phyloP scores from a whole-genome alignment of 139 green algal genomes.

The Chlamydomonas urium region DNA sequence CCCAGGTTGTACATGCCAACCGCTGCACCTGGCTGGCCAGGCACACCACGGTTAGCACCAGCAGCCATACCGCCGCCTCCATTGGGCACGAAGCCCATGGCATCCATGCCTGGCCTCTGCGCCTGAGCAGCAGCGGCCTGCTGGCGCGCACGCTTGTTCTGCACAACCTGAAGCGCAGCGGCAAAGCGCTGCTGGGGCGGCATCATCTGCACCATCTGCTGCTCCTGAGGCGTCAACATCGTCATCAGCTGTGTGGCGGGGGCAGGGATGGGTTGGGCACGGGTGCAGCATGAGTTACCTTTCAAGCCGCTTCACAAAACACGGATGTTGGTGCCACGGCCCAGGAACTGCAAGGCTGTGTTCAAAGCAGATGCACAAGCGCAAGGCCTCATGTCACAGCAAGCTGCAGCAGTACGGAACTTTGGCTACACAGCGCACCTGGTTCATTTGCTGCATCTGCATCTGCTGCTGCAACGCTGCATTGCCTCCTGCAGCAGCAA shows the following conservation, averaged over 20 bases:
- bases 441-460: conserved; percentile 10
- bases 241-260: conserved; percentile 5
- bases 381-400: no score
- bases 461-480: background rate
- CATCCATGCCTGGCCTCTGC: background rate
- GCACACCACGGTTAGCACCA: no score
- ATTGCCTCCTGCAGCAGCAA: background rate
- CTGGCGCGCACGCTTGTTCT: background rate
- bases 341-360: no score
- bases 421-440: background rate
- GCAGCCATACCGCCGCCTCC: background rate
- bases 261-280: no score
- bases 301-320: no score
- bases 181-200: conserved; percentile 1
- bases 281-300: no score
- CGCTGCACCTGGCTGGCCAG: background rate
- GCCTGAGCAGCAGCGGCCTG: background rate
- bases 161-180: background rate
- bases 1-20: background rate
- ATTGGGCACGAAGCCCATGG: background rate
- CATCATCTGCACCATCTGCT: conserved; percentile 8
- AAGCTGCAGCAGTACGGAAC: no score
- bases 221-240: background rate
- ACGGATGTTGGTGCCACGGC: no score
- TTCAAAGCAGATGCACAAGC: no score